phyloP scores from a whole-genome alignment of 2,329 filamentous ascomycete genomes.

The Juglanconis sp. region DNA sequence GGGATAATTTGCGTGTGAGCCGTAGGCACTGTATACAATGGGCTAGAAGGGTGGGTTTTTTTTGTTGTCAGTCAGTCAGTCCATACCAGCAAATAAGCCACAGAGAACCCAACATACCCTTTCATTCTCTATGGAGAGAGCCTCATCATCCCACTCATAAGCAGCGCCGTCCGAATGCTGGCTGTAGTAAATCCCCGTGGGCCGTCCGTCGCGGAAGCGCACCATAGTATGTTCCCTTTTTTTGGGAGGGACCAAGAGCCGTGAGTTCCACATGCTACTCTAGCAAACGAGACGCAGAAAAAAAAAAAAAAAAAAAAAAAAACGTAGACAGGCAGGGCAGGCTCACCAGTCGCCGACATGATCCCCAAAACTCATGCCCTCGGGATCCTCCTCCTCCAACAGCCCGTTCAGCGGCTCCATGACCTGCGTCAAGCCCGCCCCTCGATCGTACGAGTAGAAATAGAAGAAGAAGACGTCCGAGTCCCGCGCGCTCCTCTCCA shows the following conservation, averaged over 20 bases:
- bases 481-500: constrained; percentile 22
- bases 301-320: too few relatives aligned
- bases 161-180: constrained; percentile 14
- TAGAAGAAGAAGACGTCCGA: constrained; percentile 34
- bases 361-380: constrained; percentile 22
- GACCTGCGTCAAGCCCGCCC: constrained; percentile 30
- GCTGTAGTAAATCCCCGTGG: constrained; percentile 17
- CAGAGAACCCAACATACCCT: constrained; percentile 23
- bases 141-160: constrained; percentile 25
- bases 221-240: constrained; percentile 32
- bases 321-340: background rate
- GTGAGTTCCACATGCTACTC: too few relatives aligned
- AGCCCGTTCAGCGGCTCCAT: constrained; percentile 27
- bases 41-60: constrained; percentile 22
- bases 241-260: background rate
- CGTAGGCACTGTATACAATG: constrained; percentile 31
- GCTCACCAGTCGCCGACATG: constrained; percentile 27
- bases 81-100: background rate
- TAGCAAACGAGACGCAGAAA: too few relatives aligned
- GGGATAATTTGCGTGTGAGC: constrained; percentile 34
- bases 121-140: constrained; percentile 23
- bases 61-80: background rate
- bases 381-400: constrained; percentile 16
- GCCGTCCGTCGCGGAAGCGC: constrained; percentile 22
- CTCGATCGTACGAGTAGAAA: constrained; percentile 33